Base-by-base conservation (phyloP, 352 stramenopile genomes). In the Phytophthora brassicae region DNA sequence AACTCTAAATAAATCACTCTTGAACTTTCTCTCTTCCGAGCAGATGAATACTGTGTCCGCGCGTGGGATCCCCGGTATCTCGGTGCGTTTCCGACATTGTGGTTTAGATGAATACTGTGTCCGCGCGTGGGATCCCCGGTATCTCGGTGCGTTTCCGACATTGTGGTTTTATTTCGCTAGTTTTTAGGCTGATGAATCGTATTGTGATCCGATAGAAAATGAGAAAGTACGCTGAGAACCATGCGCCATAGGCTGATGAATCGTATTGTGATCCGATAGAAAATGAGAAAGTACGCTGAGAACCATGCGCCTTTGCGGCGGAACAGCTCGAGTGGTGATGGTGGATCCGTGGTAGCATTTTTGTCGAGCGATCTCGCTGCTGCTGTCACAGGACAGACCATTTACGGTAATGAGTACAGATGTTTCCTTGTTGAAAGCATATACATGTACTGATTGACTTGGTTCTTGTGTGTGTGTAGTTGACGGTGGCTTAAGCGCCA, bases 1-100 rank as follows among this genome's bases (percentile, higher is more conserved):
- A 41, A 41, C 35, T 41, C 35, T 19, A 19, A 41, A 41, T 41
- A 16, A 41, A 41, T 41, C 35, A 41, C 35, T 41, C 19, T 16
- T 19, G 35, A 41, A 41, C 14, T 41, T 41, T 14, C 35, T 41
- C n/a, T n/a, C 13, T 41, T n/a, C 1, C 14, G 35, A 41, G 12
- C n/a, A n/a, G 0, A 85, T 98, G 64, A 92, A 94, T 50, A 98
- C 92, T 0, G 73, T 97, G 16, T 94, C 91, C 0, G 89, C 91
- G 11, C 82, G 90, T n/a, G 91, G 90, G 4, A 97, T 98, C 58
- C 76, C 84, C 12, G 76, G 84, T 16, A 97, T 98, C 56, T 92
- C 78, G 55, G 73, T 90, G 70, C 14, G 67, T 70, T 17, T 47
- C 8, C 8, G 26, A 8, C 8, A 22, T 28, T 22, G 12, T 16